Base-by-base conservation (phyloP, 2,329 filamentous ascomycete species). In the Scytalidium lignicola region DNA sequence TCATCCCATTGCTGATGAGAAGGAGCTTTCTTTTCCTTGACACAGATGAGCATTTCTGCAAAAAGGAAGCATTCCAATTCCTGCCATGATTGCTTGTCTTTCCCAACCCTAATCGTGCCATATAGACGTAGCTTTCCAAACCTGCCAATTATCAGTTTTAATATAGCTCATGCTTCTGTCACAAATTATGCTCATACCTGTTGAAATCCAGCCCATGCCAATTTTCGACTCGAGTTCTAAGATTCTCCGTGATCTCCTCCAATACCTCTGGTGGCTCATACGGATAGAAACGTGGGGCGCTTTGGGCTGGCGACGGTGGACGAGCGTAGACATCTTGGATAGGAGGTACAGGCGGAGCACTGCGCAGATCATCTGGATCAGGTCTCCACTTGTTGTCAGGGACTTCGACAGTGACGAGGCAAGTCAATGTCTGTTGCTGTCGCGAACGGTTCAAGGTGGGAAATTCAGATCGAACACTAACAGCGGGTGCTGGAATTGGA, bases 1-100 rank as follows among this genome's bases (percentile, higher is more conserved):
- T 81, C 81, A 45, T 83, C 85, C 79, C 88, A 91, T 56, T 88
- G 81, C 46, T 81, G 77, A 37, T 78, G 74, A 53, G 61, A 65
- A 43, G 67, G 60, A 37, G 74, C 58, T 71, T 91, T 96, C 79
- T 96, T 97, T 70, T 97, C 93, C 70, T 97, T 99, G 53, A 99
- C 90, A 64, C 93, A 99, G 56, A 99, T 99, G 60, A 99, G 86
- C 93, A 99, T 99, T 71, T 99, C 93, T 3, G 87, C 89, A 64
- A 99, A 99, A 23, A 99, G 78, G 66, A 90, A 99, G 67, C 93
- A 99, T 67, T 99, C 91, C 48, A 99, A 72, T 66, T 97, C 93
- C 72, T 99, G 93, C 93, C 93, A 99, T 6, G 91, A 91, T 56
- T 92, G 79, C 58, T 90, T 90, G 68, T 99, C 93, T 70, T 99